Evolutionary conservation across 352 stramenopile genomes (phyloP).

Genomic region (Pythium guiyangense): DNA sequence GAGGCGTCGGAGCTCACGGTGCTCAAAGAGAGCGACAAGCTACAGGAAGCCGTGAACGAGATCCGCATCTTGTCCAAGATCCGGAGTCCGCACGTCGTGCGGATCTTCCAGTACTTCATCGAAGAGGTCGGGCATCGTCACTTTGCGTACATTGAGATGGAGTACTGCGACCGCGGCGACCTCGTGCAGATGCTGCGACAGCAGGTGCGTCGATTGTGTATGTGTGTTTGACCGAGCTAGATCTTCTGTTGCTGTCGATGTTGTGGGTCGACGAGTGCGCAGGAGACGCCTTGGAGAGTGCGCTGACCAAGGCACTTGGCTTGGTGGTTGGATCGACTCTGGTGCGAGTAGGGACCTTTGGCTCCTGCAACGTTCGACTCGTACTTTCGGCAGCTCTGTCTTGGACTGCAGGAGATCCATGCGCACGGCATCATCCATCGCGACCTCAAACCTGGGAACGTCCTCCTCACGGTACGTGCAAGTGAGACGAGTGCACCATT

Average conservation of each 20-base stretch:
- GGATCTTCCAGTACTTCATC: conserved; percentile 71
- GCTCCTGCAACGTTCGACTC: conserved; percentile 39
- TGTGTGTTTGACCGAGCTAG: too few species aligned
- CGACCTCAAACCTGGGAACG: conserved; percentile 75
- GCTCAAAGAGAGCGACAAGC: conserved; percentile 81
- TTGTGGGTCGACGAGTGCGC: too few species aligned
- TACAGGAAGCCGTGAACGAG: conserved; percentile 75
- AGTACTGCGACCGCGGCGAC: conserved; percentile 69
- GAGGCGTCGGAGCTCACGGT: conserved; percentile 28
- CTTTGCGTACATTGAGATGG: conserved; percentile 84
- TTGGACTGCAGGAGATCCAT: conserved; percentile 67
- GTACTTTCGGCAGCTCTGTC: conserved; percentile 66
- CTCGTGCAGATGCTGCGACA: conserved; percentile 30
- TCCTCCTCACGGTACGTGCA: conserved; percentile 56
- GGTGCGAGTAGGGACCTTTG: too few species aligned
- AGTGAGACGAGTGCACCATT: background rate
- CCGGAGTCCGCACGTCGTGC: conserved; percentile 57
- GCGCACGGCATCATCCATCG: conserved; percentile 60
- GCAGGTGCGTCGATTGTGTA: conserved; percentile 14
- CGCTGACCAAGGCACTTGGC: too few species aligned
- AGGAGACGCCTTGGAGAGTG: conserved; percentile 5
- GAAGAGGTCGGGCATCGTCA: conserved; percentile 71
- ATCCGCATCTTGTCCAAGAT: conserved; percentile 60
- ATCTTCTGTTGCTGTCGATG: too few species aligned
- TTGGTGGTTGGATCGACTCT: too few species aligned